Base-by-base conservation (phyloP, 257 asterid genomes). In the Solanum dulcamara region DNA sequence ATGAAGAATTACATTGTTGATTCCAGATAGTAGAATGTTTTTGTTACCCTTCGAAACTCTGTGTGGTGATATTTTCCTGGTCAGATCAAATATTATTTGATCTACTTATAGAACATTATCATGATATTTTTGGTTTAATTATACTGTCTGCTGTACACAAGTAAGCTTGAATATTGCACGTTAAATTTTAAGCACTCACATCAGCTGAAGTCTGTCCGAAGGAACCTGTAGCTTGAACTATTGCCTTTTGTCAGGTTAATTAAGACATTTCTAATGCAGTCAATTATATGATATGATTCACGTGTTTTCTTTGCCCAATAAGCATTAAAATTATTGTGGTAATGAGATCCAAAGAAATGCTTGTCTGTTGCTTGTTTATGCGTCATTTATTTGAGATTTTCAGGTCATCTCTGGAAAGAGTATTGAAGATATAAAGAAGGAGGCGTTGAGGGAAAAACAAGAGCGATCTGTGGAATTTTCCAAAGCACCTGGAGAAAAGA, bases 321-420 rank as follows among this genome's bases (percentile, higher is more conserved):
- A 20, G 59, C 83, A 48, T 28, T 35, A 33, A 70, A 48, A 18
- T 68, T 77, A 46, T 46, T 46, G 30, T 48, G 40, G 42, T 77
- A 8, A n/a, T 77, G 83, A 13, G 62, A 28, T 77, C 42, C 42
- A 46, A 46, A 28, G 40, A 84, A 62, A 30, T 84, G 80, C 60
- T 62, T 38, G 46, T 44, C 10, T 11, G 3, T 10, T 84, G 81
- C 33, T 14, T 40, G 81, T 70, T 48, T 84, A 30, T 70, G 51
- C 26, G 26, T 15, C 46, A 57, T 81, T 84, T 32, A 42, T 71
- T 46, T 81, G 83, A 60, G 62, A 33, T 74, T 70, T 88, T 33
- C 87, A 94, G 94, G 85, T 92, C 90, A 91, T 85, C 55, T 88
- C 91, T 89, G 95, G 96, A 77, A 92, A 94, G 88, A 91, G 91